phyloP scores from a whole-genome alignment of 495 filamentous ascomycete genomes.

The Chaetomidium leptoderma region DNA sequence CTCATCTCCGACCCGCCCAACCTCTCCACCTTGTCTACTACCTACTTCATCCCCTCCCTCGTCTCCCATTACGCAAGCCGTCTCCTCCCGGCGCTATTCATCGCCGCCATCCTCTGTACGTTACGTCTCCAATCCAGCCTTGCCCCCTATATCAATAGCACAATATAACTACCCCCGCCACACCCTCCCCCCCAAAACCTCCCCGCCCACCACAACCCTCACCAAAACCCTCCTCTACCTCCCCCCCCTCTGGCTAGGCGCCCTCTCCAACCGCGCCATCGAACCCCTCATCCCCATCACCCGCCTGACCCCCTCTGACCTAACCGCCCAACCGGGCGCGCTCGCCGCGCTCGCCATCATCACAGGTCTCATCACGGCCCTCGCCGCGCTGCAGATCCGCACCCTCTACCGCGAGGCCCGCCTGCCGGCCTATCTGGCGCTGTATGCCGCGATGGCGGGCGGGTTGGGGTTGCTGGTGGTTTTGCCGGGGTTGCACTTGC shows the following conservation, averaged over 20 bases:
- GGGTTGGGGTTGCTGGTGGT: slow-evolving; percentile 60
- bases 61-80: slow-evolving; percentile 71
- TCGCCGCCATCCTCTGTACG: slow-evolving; percentile 70
- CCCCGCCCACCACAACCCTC: slow-evolving; percentile 29
- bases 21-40: slow-evolving; percentile 46
- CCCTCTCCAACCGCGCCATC: slow-evolving; percentile 79
- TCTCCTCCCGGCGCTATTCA: slow-evolving; percentile 72
- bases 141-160: too few species aligned
- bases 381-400: slow-evolving; percentile 66
- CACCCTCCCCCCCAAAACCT: slow-evolving; percentile 54
- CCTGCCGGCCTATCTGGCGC: slow-evolving; percentile 62
- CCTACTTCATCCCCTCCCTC: slow-evolving; percentile 73
- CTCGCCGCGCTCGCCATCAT: slow-evolving; percentile 65
- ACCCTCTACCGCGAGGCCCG: slow-evolving; percentile 69
- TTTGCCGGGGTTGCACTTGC: slow-evolving; percentile 75
- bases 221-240: slow-evolving; percentile 58
- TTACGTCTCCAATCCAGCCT: too few species aligned
- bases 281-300: slow-evolving; percentile 71
- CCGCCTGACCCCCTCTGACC: slow-evolving; percentile 70
- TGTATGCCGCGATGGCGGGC: slow-evolving; percentile 61
- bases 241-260: slow-evolving; percentile 70
- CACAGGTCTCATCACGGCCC: slow-evolving; percentile 53
- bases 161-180: slow-evolving; percentile 44
- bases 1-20: slow-evolving; percentile 71
- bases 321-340: slow-evolving; percentile 72